phyloP scores from a whole-genome alignment of 2,329 filamentous ascomycete species.

The Hypoxylon sp. region DNA sequence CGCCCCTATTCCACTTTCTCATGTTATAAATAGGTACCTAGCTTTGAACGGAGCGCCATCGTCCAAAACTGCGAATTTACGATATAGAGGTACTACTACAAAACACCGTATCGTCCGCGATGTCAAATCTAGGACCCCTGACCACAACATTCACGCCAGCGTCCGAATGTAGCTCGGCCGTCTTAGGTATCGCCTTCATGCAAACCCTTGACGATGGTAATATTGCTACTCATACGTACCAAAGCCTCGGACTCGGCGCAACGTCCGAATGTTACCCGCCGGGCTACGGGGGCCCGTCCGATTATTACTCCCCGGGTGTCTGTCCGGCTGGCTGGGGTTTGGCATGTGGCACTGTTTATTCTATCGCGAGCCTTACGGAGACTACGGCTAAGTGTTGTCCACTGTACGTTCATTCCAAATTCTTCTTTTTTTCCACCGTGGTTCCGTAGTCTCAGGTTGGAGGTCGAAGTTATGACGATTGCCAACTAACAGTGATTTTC shows the following conservation, averaged over 20 bases:
- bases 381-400: constrained; percentile 33
- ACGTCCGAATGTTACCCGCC: constrained; percentile 33
- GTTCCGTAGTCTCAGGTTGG: too few relatives aligned
- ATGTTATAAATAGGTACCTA: not conserved
- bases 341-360: constrained; percentile 12
- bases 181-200: constrained; percentile 22
- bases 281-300: constrained; percentile 6
- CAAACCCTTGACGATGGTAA: constrained; percentile 28
- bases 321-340: constrained; percentile 24
- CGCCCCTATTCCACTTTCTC: not conserved
- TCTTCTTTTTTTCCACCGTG: not conserved
- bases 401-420: constrained; percentile 19
- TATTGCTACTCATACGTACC: constrained; percentile 23
- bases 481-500: not conserved
- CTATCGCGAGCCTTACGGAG: constrained; percentile 22
- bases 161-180: constrained; percentile 18
- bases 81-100: not conserved
- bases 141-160: constrained; percentile 31
- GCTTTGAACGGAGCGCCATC: not conserved
- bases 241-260: constrained; percentile 24
- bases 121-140: constrained; percentile 21
- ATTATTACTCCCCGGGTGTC: constrained; percentile 32
- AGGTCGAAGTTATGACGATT: not conserved
- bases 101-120: not conserved
- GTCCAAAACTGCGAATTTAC: not conserved